A percentile compares a stretch with the other conserved stretches of the same genome.
These are phyloP conservation scores for Hanseniaspora sp. DNA, from an alignment of 1,139 yeast genomes.

Conservation along the genomic window DNA sequence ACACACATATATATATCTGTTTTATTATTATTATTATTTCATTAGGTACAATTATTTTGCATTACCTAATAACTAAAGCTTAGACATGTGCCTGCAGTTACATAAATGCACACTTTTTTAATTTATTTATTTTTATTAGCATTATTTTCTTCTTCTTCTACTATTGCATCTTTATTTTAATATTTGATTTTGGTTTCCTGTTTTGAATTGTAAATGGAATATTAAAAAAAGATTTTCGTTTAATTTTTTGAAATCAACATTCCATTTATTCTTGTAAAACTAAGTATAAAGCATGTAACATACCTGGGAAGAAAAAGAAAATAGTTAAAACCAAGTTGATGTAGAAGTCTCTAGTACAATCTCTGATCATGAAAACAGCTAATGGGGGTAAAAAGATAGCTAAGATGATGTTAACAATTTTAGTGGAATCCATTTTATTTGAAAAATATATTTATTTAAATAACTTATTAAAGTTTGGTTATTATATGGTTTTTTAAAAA, in stretches of 20 bases:
- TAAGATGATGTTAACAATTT: constrained; percentile 31
- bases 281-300: constrained; percentile 57
- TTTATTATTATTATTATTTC: no score
- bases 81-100: no score
- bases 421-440: constrained; percentile 29
- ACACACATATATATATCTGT: no score
- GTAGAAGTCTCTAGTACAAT: constrained; percentile 50
- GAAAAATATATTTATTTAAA: neutral
- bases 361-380: constrained; percentile 58
- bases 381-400: constrained; percentile 61
- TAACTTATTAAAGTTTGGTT: neutral
- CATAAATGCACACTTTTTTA: no score
- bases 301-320: constrained; percentile 66
- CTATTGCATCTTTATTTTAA: no score
- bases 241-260: constrained; percentile 4
- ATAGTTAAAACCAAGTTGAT: constrained; percentile 50
- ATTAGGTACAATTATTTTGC: no score
- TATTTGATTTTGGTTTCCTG: no score
- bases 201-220: no score
- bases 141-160: no score
- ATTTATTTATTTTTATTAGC: no score
- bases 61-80: no score
- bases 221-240: neutral
- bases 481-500: neutral
- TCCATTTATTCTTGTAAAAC: constrained; percentile 32